phyloP scores from a whole-genome alignment of 163 green algal species.

The Trebouxia gelatinosa region DNA sequence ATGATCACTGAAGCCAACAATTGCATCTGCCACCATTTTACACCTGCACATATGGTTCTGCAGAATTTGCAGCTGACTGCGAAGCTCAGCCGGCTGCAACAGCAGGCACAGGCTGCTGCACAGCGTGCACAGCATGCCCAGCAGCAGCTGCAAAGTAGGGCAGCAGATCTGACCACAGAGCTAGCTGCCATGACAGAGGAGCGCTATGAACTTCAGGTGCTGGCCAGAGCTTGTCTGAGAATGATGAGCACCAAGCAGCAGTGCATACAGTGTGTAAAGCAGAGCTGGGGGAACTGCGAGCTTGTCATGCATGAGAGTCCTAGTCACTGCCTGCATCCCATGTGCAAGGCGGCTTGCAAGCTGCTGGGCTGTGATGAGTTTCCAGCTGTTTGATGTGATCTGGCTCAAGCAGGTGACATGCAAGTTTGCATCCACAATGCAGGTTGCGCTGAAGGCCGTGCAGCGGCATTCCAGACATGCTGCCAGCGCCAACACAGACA shows the following conservation, averaged over 20 bases:
- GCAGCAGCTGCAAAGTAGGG: not conserved
- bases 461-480: not conserved
- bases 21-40: not conserved
- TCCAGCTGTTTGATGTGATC: too few species aligned
- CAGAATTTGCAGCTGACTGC: not conserved
- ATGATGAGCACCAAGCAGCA: too few species aligned
- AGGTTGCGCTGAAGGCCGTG: conserved; percentile 10
- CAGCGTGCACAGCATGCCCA: not conserved
- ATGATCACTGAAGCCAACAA: not conserved
- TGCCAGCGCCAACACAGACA: not conserved
- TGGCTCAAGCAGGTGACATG: too few species aligned
- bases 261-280: too few species aligned
- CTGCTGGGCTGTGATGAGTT: too few species aligned
- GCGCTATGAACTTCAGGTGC: conserved; percentile 23
- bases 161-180: not conserved
- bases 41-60: not conserved
- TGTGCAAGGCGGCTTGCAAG: too few species aligned
- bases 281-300: too few species aligned
- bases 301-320: too few species aligned
- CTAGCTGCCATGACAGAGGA: conserved; percentile 10
- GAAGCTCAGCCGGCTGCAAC: not conserved
- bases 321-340: too few species aligned
- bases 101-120: conserved; percentile 4
- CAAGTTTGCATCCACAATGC: too few species aligned
- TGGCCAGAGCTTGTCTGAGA: not conserved